A percentile compares a stretch with the other conserved stretches of the same genome.
These are phyloP conservation scores for Picochlorum sp. DNA, from an alignment of 139 green algal species.

Conservation along the genomic window DNA sequence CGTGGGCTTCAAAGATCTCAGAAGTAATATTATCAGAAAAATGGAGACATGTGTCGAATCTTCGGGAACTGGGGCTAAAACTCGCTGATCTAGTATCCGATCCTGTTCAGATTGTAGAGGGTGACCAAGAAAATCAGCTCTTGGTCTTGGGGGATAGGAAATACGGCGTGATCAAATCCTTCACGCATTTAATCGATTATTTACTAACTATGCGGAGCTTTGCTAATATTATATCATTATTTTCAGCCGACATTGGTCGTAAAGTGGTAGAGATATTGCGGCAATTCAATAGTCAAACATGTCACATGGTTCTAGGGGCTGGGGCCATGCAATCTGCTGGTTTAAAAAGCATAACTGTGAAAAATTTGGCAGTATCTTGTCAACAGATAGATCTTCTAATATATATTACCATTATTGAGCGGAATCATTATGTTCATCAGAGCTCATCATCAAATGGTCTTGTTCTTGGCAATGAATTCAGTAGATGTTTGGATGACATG, in stretches of 20 bases:
- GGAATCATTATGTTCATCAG: not conserved
- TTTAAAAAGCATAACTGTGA: slow-evolving; percentile 86
- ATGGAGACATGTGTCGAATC: too few species aligned
- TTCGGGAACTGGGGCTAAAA: too few species aligned
- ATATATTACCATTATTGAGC: slow-evolving; percentile 23
- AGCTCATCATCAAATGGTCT: not conserved
- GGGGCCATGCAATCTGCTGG: slow-evolving; percentile 80
- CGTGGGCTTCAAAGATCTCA: too few species aligned
- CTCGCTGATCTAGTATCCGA: too few species aligned
- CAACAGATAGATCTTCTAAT: slow-evolving; percentile 51
- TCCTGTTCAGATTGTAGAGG: too few species aligned
- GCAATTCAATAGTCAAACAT: slow-evolving; percentile 78
- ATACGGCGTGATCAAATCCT: too few species aligned
- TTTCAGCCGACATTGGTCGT: slow-evolving; percentile 52
- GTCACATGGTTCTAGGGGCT: slow-evolving; percentile 83
- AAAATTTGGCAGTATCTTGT: slow-evolving; percentile 74
- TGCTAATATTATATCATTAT: slow-evolving; percentile 26
- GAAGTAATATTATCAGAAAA: too few species aligned
- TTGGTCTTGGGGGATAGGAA: too few species aligned
- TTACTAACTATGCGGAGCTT: not conserved
- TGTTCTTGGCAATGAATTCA: not conserved
- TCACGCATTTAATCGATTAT: too few species aligned
- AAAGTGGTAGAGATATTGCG: slow-evolving; percentile 71
- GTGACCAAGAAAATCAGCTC: too few species aligned
- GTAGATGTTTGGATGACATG: slow-evolving; percentile 53